phyloP scores from a whole-genome alignment of 2,329 filamentous ascomycete genomes.

The Metarhizium humberi region DNA sequence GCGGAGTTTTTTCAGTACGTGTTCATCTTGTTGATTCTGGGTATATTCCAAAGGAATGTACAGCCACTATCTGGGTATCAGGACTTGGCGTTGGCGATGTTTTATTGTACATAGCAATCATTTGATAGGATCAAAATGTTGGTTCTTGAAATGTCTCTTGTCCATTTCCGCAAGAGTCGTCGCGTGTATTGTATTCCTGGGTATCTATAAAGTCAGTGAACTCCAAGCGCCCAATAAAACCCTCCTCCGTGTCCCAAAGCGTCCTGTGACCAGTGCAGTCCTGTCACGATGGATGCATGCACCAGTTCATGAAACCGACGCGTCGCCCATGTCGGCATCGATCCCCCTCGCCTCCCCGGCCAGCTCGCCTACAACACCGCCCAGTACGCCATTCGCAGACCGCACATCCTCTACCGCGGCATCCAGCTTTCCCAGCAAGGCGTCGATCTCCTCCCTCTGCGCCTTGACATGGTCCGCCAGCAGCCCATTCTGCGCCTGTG shows the following conservation, averaged over 20 bases:
- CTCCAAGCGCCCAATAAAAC: no score
- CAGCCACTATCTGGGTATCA: not conserved
- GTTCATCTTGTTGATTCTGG: not conserved
- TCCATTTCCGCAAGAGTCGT: no score
- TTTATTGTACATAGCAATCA: not conserved
- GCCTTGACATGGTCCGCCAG: constrained; percentile 40
- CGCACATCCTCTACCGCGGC: constrained; percentile 43
- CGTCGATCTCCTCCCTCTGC: constrained; percentile 47
- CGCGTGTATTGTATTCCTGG: not conserved
- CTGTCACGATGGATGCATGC: no score
- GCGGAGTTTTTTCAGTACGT: constrained; percentile 8
- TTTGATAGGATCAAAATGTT: not conserved
- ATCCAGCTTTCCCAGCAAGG: constrained; percentile 40
- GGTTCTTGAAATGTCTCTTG: not conserved
- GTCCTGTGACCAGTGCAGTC: no score
- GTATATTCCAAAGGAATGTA: not conserved
- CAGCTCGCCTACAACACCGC: constrained; percentile 36
- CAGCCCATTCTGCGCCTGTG: constrained; percentile 45
- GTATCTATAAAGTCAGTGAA: not conserved
- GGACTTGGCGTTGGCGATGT: not conserved
- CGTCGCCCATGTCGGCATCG: not conserved
- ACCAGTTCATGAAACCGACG: not conserved
- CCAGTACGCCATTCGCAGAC: constrained; percentile 40
- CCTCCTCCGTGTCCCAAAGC: no score
- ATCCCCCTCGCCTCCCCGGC: constrained; percentile 37